A percentile compares a stretch with the other conserved stretches of the same genome.
phyloP scores from a whole-genome alignment of 73 alveolate genomes.

The Durusdinium trenchii region DNA sequence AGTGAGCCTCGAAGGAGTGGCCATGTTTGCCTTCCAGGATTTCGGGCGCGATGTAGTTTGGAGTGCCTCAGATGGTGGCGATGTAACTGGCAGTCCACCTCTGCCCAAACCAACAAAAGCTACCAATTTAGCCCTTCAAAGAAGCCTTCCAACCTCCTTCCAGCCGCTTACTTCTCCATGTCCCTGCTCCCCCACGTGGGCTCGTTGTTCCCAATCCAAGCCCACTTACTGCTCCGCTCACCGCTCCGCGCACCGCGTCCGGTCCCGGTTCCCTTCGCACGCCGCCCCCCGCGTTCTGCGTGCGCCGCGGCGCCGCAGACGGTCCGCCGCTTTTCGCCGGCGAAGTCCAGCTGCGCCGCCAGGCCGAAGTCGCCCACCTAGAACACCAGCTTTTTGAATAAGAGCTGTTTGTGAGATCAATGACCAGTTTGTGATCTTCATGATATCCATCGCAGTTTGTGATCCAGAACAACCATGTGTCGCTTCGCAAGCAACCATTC shows the following conservation, averaged over 20 bases:
- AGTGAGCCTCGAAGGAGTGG: constrained; percentile 98
- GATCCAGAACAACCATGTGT: too few relatives aligned
- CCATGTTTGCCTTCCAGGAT: constrained; percentile 98
- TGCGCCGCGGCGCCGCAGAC: constrained; percentile 96
- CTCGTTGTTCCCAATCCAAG: too few relatives aligned
- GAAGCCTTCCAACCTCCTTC: too few relatives aligned
- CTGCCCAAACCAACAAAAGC: not conserved
- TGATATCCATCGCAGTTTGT: not conserved
- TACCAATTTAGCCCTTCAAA: not conserved
- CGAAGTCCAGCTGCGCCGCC: constrained; percentile 98
- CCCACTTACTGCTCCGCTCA: too few relatives aligned
- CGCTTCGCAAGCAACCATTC: too few relatives aligned
- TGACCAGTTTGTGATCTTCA: not conserved
- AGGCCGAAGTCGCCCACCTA: constrained; percentile 98
- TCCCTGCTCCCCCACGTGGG: too few relatives aligned
- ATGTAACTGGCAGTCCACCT: too few relatives aligned
- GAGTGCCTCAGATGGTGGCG: constrained; percentile 97
- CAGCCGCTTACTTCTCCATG: too few relatives aligned
- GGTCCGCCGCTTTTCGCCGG: constrained; percentile 98
- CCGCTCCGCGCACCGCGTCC: too few relatives aligned
- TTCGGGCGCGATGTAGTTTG: constrained; percentile 99
- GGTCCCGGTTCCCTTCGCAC: too few relatives aligned
- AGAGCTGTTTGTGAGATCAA: not conserved
- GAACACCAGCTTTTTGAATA: not conserved
- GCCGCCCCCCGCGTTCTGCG: not conserved